Conservation (phyloP, 768 basidiomycete genomes). For the Cytidiella melzeri region DNA sequence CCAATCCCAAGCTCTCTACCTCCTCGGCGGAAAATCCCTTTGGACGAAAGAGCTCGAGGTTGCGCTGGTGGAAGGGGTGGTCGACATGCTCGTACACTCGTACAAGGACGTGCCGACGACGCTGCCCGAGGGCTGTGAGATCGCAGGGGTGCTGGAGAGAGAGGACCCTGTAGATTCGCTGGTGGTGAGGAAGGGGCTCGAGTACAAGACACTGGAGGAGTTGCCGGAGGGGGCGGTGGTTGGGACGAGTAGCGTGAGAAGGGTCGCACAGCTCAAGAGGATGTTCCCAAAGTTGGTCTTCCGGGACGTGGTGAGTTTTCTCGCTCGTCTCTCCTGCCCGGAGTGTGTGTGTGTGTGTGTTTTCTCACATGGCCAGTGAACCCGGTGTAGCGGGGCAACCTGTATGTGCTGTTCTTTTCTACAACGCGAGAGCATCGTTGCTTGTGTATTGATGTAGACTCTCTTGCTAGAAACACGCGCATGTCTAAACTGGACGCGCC, state of each 20-base stretch:
- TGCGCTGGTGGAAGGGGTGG: constrained; percentile 57
- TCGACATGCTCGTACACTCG: constrained; percentile 91
- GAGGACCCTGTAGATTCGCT: constrained; percentile 88
- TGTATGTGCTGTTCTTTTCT: constrained; percentile 44
- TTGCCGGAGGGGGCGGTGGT: constrained; percentile 84
- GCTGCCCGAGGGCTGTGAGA: constrained; percentile 76
- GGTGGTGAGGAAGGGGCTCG: constrained; percentile 70
- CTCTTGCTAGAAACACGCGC: constrained; percentile 68
- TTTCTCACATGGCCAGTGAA: neutral
- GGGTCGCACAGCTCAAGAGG: constrained; percentile 85
- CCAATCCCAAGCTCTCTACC: constrained; percentile 78
- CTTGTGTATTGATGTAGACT: neutral
- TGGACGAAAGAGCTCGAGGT: constrained; percentile 98
- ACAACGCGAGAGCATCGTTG: neutral
- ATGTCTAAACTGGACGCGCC: constrained; percentile 85
- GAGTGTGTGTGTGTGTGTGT: constrained; percentile 1
- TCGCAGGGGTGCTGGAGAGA: constrained; percentile 80
- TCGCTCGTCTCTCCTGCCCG: too few relatives aligned
- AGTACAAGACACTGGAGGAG: constrained; percentile 72
- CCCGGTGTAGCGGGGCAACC: constrained; percentile 67
- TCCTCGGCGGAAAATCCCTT: constrained; percentile 84
- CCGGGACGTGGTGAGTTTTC: constrained; percentile 82
- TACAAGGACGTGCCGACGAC: constrained; percentile 92
- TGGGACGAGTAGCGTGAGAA: constrained; percentile 91
- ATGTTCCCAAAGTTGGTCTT: constrained; percentile 73